These are phyloP conservation scores for Pistacia atlantica DNA, from an alignment of 345 rosid genomes.

Conservation along the genomic window DNA sequence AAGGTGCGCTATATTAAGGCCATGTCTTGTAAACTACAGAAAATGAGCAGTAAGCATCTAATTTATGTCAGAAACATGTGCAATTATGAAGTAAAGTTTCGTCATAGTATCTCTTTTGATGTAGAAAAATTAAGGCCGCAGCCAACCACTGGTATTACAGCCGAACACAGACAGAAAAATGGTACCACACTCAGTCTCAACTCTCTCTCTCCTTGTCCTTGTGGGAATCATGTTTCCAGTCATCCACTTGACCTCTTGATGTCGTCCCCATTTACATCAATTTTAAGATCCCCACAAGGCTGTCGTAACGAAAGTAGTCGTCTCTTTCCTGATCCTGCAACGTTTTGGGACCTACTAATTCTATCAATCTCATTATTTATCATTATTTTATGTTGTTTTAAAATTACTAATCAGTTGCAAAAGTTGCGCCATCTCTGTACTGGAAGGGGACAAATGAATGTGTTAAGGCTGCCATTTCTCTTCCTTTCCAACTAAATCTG, in stretches of 20 bases:
- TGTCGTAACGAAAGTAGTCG: not conserved
- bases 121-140: not conserved
- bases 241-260: slow-evolving; percentile 1
- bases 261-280: not conserved
- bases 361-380: not conserved
- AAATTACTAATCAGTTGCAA: not conserved
- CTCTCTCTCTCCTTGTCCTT: not conserved
- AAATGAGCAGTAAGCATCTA: slow-evolving; percentile 1
- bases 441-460: slow-evolving; percentile 22
- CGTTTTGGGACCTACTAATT: not conserved
- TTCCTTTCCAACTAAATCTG: slow-evolving; percentile 27
- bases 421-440: not conserved
- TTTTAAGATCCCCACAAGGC: not conserved
- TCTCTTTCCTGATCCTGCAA: not conserved
- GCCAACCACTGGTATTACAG: slow-evolving; percentile 13
- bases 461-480: slow-evolving; percentile 32
- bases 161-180: not conserved
- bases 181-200: not conserved
- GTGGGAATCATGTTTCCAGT: slow-evolving; percentile 16
- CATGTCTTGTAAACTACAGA: not conserved
- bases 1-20: not conserved
- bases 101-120: not conserved
- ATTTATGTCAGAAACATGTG: slow-evolving; percentile 37
- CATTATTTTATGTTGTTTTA: not conserved
- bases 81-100: slow-evolving; percentile 29